Evolutionary conservation across 176 grass and related monocot species (phyloP).

Genomic region (Oryza nivara): DNA sequence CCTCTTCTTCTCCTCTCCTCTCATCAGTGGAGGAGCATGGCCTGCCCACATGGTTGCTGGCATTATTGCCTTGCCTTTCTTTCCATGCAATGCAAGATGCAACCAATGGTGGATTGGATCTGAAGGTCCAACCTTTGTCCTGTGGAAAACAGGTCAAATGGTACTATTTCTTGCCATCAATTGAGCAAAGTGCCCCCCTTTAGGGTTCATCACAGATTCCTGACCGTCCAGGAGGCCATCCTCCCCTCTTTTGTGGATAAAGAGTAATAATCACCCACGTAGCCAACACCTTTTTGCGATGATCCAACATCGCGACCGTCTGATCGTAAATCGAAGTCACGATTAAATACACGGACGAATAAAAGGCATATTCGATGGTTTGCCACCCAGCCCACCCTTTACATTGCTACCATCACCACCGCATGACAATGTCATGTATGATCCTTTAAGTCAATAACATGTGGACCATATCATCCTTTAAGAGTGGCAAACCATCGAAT

Average conservation of each 20-base stretch:
- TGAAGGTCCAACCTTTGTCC: slow-evolving; percentile 17
- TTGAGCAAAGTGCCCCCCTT: slow-evolving; percentile 15
- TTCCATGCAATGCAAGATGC: slow-evolving; percentile 6
- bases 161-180: slow-evolving; percentile 27
- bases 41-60: slow-evolving; percentile 19
- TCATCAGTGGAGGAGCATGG: slow-evolving; percentile 25
- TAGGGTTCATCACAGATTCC: not conserved
- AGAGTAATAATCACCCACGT: not conserved
- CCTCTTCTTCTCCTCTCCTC: not conserved
- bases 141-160: slow-evolving; percentile 41
- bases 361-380: too few relatives aligned
- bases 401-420: too few relatives aligned
- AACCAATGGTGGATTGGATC: slow-evolving; percentile 40
- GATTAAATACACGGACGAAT: too few relatives aligned
- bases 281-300: not conserved
- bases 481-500: too few relatives aligned
- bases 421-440: too few relatives aligned
- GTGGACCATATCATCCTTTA: too few relatives aligned
- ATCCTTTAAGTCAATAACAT: too few relatives aligned
- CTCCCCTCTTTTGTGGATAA: not conserved
- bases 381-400: too few relatives aligned
- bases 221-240: not conserved
- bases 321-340: too few relatives aligned
- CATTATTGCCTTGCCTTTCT: slow-evolving; percentile 39
- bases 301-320: too few relatives aligned